Percentiles rank a stretch among this genome's conserved stretches.
Evolutionary conservation across 768 basidiomycete genomes (phyloP).

Genomic region (Xanthoconium purpureum): DNA sequence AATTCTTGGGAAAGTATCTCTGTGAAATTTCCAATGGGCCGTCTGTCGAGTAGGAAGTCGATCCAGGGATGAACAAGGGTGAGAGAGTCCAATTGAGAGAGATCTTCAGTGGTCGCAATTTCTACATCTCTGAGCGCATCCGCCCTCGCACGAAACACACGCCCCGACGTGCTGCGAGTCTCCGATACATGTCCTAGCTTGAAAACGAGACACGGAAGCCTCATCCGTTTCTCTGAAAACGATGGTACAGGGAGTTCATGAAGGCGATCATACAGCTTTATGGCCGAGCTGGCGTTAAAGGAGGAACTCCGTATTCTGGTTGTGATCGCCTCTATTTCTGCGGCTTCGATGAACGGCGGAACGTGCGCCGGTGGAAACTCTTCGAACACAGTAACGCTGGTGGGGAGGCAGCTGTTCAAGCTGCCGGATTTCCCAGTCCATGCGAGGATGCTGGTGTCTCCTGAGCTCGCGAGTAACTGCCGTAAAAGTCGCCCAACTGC

Average conservation of each 20-base stretch:
- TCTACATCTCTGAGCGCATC: constrained; percentile 1
- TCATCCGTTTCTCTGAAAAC: neutral
- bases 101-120: constrained; percentile 5
- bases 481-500: no score
- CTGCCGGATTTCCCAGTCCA: no score
- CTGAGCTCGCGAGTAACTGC: no score
- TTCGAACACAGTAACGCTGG: neutral
- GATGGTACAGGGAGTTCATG: neutral
- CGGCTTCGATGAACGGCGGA: neutral
- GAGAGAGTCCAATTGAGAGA: neutral
- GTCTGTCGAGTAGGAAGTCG: no score
- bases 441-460: no score
- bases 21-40: no score
- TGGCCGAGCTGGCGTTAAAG: neutral
- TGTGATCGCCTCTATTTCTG: neutral
- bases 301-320: neutral
- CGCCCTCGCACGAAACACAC: neutral
- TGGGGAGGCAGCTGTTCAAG: constrained; percentile 12
- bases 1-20: neutral
- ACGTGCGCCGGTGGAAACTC: neutral
- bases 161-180: neutral
- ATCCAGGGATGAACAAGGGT: no score
- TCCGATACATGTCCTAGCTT: neutral
- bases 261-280: neutral
- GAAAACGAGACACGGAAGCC: constrained; percentile 5